Percentiles rank a stretch among this genome's conserved stretches.
Conservation (phyloP, 2,329 filamentous ascomycete genomes). For the Penicillium psychrosexuale region DNA sequence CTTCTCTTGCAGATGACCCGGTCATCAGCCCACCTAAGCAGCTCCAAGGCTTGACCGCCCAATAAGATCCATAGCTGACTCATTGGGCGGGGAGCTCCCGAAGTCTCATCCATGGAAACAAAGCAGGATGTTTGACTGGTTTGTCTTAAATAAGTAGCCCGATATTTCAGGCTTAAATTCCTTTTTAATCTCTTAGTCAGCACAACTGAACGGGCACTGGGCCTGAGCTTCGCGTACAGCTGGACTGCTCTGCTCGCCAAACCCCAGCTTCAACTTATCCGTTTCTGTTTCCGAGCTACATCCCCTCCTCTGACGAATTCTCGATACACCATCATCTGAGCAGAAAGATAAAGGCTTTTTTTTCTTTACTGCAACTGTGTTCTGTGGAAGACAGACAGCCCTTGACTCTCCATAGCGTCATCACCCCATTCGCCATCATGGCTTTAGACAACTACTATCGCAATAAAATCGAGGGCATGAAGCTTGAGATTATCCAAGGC, state of each 20-base stretch:
- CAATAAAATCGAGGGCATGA: conserved; percentile 99
- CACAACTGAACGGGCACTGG: conserved; percentile 9
- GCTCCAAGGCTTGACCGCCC: conserved; percentile 5
- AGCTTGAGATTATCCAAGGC: conserved; percentile 99
- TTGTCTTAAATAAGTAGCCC: conserved; percentile 1
- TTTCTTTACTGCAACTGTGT: background rate
- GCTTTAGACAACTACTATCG: conserved; percentile 99
- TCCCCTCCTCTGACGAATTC: background rate
- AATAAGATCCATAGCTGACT: conserved; percentile 18
- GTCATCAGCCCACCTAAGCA: conserved; percentile 7
- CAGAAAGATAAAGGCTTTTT: background rate
- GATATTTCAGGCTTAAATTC: background rate
- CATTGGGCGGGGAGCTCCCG: conserved; percentile 16
- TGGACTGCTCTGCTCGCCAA: conserved; percentile 2
- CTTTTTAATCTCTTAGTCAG: conserved; percentile 11
- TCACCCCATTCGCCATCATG: conserved; percentile 61
- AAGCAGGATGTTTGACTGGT: conserved; percentile 2
- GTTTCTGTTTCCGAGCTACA: background rate
- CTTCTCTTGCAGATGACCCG: conserved; percentile 19
- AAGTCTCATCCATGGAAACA: conserved; percentile 8
- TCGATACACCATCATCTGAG: background rate
- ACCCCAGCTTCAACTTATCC: conserved; percentile 4
- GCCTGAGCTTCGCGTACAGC: conserved; percentile 12
- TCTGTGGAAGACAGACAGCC: conserved; percentile 4
- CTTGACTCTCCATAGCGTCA: conserved; percentile 23